Base-by-base conservation (phyloP, 495 filamentous ascomycete species). In the Aspergillus steynii region DNA sequence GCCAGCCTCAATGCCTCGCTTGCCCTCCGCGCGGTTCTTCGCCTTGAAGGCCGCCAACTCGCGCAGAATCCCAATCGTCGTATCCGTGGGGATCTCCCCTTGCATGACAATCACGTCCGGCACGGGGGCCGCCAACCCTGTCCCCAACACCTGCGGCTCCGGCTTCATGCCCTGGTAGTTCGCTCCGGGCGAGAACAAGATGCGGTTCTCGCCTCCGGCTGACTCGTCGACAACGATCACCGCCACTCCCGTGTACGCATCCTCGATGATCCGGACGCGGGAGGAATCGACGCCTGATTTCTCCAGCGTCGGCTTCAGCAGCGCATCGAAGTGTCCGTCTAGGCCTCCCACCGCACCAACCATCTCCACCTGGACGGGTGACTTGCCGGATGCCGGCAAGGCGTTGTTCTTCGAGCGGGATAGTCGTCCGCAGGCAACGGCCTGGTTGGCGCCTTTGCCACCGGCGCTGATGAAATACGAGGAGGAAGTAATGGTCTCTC, bases 401-500 rank as follows among this genome's bases (percentile, higher is more conserved):
- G 63, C 55, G 5, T 50, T 53, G n/a, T 63, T 70, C n/a, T 68
- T 64, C 8, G 68, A 59, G 60, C 87, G 83, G 0, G 85, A 88
- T 10, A 90, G 76, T 1, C 90, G 82, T 0, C 82, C 83, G 66
- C 83, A 86, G 6, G 94, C 94, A 48, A 96, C 90, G 50, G 92
- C 92, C 77, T 98, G 95, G 80, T 99, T 99, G 37, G 92, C 92
- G 61, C 95, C 95, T 77, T 99, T 99, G 48, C 95, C 95, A 57
- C 95, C 95, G 14, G 88, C 86, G 53, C 89, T 93, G 48, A 86
- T 90, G 69, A 83, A 80, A 80, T 95, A 96, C 5, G 85, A 85
- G 56, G 77, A 81, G n/a, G 91, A 81, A 2, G 88, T 93, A 46
- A 99, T 83, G 4, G 95, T 99, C 68, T 99, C 95, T 60, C 95